A percentile compares a stretch with the other conserved stretches of the same genome.
Conservation (phyloP, 139 green algal genomes). For the Diplosphaera chodatii region DNA sequence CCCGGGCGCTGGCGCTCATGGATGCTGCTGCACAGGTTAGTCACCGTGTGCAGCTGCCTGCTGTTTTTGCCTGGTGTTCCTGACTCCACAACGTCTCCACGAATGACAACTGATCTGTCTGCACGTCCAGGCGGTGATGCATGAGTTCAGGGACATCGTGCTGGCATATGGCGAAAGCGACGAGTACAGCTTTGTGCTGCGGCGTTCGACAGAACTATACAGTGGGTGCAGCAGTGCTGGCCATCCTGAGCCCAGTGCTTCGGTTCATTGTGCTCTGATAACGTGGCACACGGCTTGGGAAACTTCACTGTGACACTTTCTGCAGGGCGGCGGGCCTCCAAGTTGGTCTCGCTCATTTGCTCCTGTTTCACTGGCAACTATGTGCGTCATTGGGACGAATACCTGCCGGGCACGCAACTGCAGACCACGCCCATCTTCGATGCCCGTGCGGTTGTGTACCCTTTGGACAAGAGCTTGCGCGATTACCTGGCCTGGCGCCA, state of each 20-base stretch:
- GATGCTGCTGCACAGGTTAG: conserved; percentile 51
- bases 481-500: conserved; percentile 94
- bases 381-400: conserved; percentile 63
- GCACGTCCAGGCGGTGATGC: conserved; percentile 48
- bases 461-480: conserved; percentile 44
- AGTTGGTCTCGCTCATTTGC: conserved; percentile 77
- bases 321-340: conserved; percentile 63
- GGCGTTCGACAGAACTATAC: conserved; percentile 55
- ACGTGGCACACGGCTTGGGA: too few species aligned
- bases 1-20: conserved; percentile 73
- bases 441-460: conserved; percentile 82
- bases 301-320: too few species aligned
- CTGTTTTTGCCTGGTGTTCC: too few species aligned
- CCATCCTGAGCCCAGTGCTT: too few species aligned
- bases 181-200: conserved; percentile 85
- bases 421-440: conserved; percentile 80
- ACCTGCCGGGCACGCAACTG: conserved; percentile 48
- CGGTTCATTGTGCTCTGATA: not conserved
- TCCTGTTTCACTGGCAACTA: conserved; percentile 85
- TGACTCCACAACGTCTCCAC: too few species aligned
- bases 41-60: not conserved
- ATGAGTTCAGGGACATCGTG: conserved; percentile 64
- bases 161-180: conserved; percentile 82
- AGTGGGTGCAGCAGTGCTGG: conserved; percentile 46
- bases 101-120: not conserved